Evolutionary conservation across 352 stramenopile species (phyloP).

Genomic region (Pythium aquatile): DNA sequence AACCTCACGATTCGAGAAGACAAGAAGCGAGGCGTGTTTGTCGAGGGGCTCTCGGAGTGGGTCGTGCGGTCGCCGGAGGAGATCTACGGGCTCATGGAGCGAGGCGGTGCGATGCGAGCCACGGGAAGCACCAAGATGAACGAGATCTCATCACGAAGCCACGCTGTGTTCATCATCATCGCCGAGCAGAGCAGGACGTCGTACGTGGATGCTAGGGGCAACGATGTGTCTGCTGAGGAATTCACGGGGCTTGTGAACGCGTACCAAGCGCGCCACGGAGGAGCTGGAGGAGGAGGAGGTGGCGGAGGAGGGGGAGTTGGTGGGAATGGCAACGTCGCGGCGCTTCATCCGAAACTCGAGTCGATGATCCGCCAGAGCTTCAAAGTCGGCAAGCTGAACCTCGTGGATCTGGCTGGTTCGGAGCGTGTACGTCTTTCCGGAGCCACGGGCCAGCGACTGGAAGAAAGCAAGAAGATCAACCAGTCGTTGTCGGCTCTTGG

Average conservation of each 20-base stretch:
- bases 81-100: conserved; percentile 95
- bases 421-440: conserved; percentile 88
- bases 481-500: conserved; percentile 88
- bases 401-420: conserved; percentile 91
- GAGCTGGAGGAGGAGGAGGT: conserved; percentile 8
- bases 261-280: conserved; percentile 54
- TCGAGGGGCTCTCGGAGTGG: conserved; percentile 94
- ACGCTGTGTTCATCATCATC: conserved; percentile 96
- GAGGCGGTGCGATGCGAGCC: conserved; percentile 78
- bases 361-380: conserved; percentile 92
- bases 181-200: conserved; percentile 91
- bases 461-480: conserved; percentile 94
- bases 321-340: conserved; percentile 24
- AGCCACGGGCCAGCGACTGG: conserved; percentile 82
- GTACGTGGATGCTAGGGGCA: conserved; percentile 83
- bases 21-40: conserved; percentile 91
- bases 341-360: conserved; percentile 75
- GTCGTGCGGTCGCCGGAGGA: conserved; percentile 91
- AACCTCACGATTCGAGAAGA: conserved; percentile 94
- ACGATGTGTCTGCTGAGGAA: conserved; percentile 80
- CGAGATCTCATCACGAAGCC: conserved; percentile 80
- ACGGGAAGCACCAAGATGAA: conserved; percentile 90
- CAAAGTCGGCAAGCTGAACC: conserved; percentile 94
- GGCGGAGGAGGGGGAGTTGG: conserved; percentile 14
- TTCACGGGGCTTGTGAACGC: conserved; percentile 83